Evolutionary conservation across 2,329 filamentous ascomycete genomes (phyloP).

Genomic region (Uncinocarpus reesii): DNA sequence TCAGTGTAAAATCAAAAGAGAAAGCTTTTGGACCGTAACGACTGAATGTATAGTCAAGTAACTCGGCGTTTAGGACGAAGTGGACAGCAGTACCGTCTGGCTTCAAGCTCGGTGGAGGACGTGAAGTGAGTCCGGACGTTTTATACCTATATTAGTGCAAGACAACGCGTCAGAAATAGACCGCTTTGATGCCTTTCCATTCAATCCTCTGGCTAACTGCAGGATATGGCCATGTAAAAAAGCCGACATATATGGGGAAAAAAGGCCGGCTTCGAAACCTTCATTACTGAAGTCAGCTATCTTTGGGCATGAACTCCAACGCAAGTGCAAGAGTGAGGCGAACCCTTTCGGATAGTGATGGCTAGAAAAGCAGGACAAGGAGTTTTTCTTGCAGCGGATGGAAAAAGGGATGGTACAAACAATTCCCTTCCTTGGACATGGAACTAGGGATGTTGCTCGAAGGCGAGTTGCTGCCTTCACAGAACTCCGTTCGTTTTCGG

Average conservation of each 20-base stretch:
- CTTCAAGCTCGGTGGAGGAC: background rate
- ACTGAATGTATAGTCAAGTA: background rate
- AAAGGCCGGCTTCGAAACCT: background rate
- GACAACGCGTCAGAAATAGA: conserved; percentile 1
- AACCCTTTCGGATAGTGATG: background rate
- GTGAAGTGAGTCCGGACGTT: conserved; percentile 4
- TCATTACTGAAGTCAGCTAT: conserved; percentile 2
- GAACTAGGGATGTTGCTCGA: conserved; percentile 1
- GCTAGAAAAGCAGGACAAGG: background rate
- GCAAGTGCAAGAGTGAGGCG: conserved; percentile 11
- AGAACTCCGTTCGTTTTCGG: conserved; percentile 7
- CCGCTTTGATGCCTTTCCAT: conserved; percentile 9
- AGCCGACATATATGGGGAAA: conserved; percentile 3
- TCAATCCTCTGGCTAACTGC: conserved; percentile 8
- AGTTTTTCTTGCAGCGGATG: background rate
- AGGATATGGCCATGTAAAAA: conserved; percentile 1
- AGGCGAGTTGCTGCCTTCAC: conserved; percentile 6
- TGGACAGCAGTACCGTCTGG: background rate
- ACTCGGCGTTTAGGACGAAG: background rate
- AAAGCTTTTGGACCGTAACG: background rate
- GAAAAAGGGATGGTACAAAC: background rate
- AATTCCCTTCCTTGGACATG: background rate
- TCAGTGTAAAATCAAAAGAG: background rate
- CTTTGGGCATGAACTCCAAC: conserved; percentile 5
- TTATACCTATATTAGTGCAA: conserved; percentile 8